These are phyloP conservation scores for Cyclotella kingstonii DNA, from an alignment of 108 stramenopile species.

Conservation along the genomic window DNA sequence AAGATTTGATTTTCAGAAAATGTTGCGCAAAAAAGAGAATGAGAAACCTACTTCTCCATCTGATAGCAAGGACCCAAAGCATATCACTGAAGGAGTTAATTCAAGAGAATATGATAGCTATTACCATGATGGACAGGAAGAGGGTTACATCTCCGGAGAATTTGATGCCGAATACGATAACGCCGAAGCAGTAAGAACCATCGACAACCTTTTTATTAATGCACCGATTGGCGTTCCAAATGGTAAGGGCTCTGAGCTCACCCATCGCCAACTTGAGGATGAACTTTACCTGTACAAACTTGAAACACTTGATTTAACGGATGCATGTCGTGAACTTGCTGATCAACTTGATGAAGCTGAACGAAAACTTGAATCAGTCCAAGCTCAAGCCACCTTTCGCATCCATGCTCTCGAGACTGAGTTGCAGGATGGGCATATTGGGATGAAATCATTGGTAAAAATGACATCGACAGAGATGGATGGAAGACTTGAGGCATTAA, in stretches of 20 bases:
- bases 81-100: background rate
- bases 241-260: constrained; percentile 13
- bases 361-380: constrained; percentile 26
- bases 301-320: constrained; percentile 41
- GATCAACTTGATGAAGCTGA: constrained; percentile 42
- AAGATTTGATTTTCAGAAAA: background rate
- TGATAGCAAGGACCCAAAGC: background rate
- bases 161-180: constrained; percentile 28
- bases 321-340: constrained; percentile 38
- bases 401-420: constrained; percentile 47
- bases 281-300: constrained; percentile 44
- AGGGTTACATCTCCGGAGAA: constrained; percentile 30
- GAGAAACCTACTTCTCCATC: background rate
- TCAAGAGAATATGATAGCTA: background rate
- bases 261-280: constrained; percentile 36
- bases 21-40: background rate
- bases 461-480: constrained; percentile 48
- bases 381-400: constrained; percentile 43
- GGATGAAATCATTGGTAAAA: constrained; percentile 35
- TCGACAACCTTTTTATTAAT: background rate
- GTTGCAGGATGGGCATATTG: constrained; percentile 38
- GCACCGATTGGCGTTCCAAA: constrained; percentile 38
- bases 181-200: background rate
- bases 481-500: constrained; percentile 26
- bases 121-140: constrained; percentile 10